Base-by-base conservation (phyloP, 176 grass and related monocot genomes). In the Eragrostis curvula region DNA sequence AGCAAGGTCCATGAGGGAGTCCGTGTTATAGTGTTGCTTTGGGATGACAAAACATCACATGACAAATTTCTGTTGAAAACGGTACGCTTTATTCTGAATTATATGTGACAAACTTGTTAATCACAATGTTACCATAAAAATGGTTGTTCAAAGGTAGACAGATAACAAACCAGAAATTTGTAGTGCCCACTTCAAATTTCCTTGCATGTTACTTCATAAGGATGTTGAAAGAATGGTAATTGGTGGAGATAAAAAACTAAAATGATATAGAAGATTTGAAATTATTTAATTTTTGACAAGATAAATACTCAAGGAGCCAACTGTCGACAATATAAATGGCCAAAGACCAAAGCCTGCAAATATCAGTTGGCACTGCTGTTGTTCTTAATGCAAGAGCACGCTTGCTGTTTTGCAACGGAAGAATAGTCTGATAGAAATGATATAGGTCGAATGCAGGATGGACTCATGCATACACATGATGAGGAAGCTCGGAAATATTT, bases 31-130 rank as follows among this genome's bases (percentile, higher is more conserved):
- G 78, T 98, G 84, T 83, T 98, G 80, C 89, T 98, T 84, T 98
- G 96, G 96, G 96, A 98, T 56, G 96, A 98, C 81, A 98, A 98
- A 66, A 98, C 96, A 43, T 95, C 92, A 5, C 92, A 98, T 46
- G 96, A 98, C 83, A 95, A 91, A 78, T 93, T 95, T 86, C 85
- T 93, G 44, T 81, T 98, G 56, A 98, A 95, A 93, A 98, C 92
- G 88, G 96, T 98, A 89, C 51, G 56, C 65, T 66, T 53, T 77
- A 61, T 79, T 84, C 78, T 47, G 46, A 11, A 9, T 5, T 30
- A 30, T 86, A 64, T 59, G 3, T n/a, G n/a, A n/a, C n/a, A n/a
- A n/a, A n/a, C n/a, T 60, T 60, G 24, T 27, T 60, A 27, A 11
- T 27, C 57, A 60, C 7, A 23, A 5, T 12, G 24, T 60, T 60